Percentiles rank a stretch among this genome's conserved stretches.
These are phyloP conservation scores for Apium graveolens DNA, from an alignment of 129 eudicot species.

Conservation along the genomic window DNA sequence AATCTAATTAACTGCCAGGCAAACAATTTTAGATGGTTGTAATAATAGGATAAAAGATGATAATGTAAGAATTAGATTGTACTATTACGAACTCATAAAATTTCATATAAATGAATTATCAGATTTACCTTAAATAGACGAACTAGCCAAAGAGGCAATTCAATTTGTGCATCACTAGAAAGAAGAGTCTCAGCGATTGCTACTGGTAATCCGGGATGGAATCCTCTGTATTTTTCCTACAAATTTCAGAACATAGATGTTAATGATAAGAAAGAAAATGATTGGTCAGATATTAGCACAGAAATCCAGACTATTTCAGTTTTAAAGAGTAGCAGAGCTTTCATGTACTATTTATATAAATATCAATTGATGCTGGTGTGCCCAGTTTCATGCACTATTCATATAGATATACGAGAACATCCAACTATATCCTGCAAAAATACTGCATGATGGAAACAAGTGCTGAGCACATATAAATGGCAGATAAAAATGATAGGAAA, in stretches of 20 bases:
- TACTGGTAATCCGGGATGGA: slow-evolving; percentile 83
- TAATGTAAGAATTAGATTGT: neutral
- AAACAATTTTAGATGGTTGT: neutral
- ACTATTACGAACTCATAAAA: neutral
- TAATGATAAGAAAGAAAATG: neutral
- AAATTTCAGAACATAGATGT: slow-evolving; percentile 3
- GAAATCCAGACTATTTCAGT: neutral
- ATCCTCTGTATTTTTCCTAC: slow-evolving; percentile 79
- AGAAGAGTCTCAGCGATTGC: slow-evolving; percentile 91
- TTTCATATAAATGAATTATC: neutral
- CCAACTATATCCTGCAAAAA: neutral
- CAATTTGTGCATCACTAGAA: slow-evolving; percentile 69
- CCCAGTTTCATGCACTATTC: neutral
- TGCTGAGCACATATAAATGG: neutral
- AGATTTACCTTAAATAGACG: slow-evolving; percentile 73
- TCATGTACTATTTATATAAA: neutral
- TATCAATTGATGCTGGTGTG: neutral
- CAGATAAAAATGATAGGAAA: neutral
- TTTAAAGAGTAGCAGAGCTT: neutral
- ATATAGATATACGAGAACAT: neutral
- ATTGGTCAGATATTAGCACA: neutral
- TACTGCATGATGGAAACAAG: neutral
- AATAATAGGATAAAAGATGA: neutral
- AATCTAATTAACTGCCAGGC: neutral
- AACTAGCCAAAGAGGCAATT: slow-evolving; percentile 95